These are phyloP conservation scores for Candida loeiensis DNA, from an alignment of 805 yeast genomes.

Conservation along the genomic window DNA sequence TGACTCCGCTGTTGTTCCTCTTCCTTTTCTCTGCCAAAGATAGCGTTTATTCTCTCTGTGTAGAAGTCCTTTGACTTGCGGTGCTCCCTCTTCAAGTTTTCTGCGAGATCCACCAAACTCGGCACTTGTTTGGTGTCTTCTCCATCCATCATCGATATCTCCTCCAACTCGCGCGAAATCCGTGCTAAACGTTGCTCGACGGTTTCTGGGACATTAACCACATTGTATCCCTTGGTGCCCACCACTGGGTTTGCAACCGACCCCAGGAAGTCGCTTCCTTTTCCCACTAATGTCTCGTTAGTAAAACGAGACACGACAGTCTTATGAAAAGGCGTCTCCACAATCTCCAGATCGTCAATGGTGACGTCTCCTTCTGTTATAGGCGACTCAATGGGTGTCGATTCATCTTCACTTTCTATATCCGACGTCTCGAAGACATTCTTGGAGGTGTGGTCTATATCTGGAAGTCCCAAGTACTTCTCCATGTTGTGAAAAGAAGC, in stretches of 20 bases:
- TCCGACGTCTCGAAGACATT: conserved; percentile 49
- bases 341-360: conserved; percentile 2
- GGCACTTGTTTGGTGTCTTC: background rate
- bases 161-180: conserved; percentile 38
- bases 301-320: conserved; percentile 16
- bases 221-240: conserved; percentile 23
- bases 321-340: background rate
- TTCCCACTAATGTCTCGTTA: conserved; percentile 20
- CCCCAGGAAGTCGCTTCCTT: conserved; percentile 38
- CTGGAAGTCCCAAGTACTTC: conserved; percentile 15
- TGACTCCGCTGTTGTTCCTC: background rate
- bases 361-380: background rate
- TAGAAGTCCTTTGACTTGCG: background rate
- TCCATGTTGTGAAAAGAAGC: too few relatives aligned
- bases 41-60: background rate
- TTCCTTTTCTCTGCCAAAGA: background rate
- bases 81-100: background rate
- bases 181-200: conserved; percentile 35
- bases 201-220: conserved; percentile 30
- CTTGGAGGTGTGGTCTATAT: conserved; percentile 18
- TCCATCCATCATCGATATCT: conserved; percentile 18
- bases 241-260: conserved; percentile 18
- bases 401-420: conserved; percentile 18
- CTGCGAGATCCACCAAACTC: conserved; percentile 2
- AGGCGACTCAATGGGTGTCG: background rate